Evolutionary conservation across 768 basidiomycete genomes (phyloP).

Genomic region (Lactarius hatsudake): DNA sequence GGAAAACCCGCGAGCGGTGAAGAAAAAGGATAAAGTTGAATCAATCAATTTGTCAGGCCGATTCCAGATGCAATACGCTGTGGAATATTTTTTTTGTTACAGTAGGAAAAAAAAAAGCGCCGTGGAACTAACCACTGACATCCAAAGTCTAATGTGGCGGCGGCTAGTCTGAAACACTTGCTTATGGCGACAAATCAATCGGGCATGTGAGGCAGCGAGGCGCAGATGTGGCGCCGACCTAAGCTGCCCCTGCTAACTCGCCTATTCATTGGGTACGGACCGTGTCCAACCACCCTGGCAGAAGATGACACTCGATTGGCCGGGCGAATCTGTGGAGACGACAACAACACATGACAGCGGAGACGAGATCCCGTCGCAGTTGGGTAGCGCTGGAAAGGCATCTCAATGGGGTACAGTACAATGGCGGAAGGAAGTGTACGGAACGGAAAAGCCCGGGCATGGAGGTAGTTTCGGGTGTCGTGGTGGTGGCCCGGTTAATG

Average conservation of each 20-base stretch:
- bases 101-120: no score
- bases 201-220: not conserved
- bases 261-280: not conserved
- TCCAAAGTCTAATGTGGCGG: not conserved
- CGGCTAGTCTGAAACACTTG: constrained; percentile 8
- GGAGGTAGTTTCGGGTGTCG: not conserved
- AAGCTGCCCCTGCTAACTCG: not conserved
- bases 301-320: not conserved
- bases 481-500: not conserved
- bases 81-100: not conserved
- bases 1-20: not conserved
- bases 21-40: not conserved
- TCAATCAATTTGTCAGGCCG: not conserved
- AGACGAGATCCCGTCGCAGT: not conserved
- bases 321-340: not conserved
- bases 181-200: not conserved
- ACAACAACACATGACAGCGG: not conserved
- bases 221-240: not conserved
- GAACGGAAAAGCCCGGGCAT: not conserved
- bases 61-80: no score
- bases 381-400: not conserved
- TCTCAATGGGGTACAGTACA: not conserved
- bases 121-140: not conserved
- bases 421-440: not conserved
- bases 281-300: not conserved